Evolutionary conservation across 1,284 basidiomycete species (phyloP), one percentile per base, ranked within the genome.

Genomic region (Tilletia indica): DNA sequence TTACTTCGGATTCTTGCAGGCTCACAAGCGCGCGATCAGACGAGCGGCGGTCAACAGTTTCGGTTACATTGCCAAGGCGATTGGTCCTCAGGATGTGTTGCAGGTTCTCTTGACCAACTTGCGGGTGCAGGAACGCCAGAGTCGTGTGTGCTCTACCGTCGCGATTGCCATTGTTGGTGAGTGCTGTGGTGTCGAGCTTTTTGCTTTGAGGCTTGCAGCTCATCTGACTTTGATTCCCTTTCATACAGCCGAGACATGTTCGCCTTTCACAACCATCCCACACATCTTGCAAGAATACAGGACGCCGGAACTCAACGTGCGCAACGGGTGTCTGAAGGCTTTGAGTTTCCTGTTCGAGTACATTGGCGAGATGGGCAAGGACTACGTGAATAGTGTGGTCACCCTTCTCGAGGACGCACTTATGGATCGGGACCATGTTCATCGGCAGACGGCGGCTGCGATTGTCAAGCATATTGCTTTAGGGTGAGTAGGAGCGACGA

Each of bases 1-100:
- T 3, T 9, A 45, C 3, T 1, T 19, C 9, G 4, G 3, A 3
- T 64, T 6, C 39, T 3, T 42, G 36, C 61, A 64, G 61, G 97
- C 97, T 8, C 97, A 99, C 87, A 99, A 99, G 87, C 97, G 97
- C 86, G 95, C 93, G 48, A 99, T 99, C 82, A 92, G 97, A 71
- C 93, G 96, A 85, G 97, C 97, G 0, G 95, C 96, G 19, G 96
- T 99, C 86, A 99, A 99, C 87, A 97, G 95, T 3, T 99, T 99
- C 78, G 97, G 97, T 80, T 99, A 99, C 82, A 99, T 99, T 76
- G 97, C 97, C 74, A 97, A 98, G 87, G 96, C 93, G 85, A 91
- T 99, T 86, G 97, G 97, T 86, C 97, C 97, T 58, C 97, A 99
- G 85, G 97, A 99, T 83, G 97, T 99, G 3, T 87, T 99, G 47